Percentiles rank a stretch among this genome's conserved stretches.
Conservation (phyloP, 805 yeast species). For the Myxozyma udenii region DNA sequence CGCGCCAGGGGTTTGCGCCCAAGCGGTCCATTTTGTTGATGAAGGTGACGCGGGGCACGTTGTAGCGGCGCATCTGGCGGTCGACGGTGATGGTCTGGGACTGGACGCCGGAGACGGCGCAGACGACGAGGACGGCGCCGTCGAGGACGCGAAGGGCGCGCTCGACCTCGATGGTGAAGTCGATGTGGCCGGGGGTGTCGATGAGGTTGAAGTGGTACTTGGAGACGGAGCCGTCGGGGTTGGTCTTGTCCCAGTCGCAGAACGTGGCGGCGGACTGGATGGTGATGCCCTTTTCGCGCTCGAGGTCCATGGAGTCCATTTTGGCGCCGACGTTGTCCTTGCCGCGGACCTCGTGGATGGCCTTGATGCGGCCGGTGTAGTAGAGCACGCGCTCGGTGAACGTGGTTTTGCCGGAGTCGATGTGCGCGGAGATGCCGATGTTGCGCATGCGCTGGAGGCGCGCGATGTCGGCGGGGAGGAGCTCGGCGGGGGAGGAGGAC, state of each 20-base stretch:
- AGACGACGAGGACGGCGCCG: constrained; percentile 96
- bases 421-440: constrained; percentile 97
- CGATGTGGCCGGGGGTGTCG: constrained; percentile 99
- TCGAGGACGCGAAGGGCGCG: constrained; percentile 96
- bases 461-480: constrained; percentile 38
- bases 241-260: constrained; percentile 70
- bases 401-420: constrained; percentile 97
- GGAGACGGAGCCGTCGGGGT: constrained; percentile 43
- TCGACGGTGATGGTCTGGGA: constrained; percentile 98
- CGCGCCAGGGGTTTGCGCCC: constrained; percentile 98
- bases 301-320: constrained; percentile 99
- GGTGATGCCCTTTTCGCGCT: constrained; percentile 97
- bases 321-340: constrained; percentile 97
- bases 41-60: constrained; percentile 93
- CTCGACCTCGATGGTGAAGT: constrained; percentile 97
- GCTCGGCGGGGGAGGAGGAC: constrained; percentile 33
- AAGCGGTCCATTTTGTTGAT: constrained; percentile 98
- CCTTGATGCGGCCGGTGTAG: constrained; percentile 95
- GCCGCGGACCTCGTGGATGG: constrained; percentile 89
- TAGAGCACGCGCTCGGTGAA: constrained; percentile 95
- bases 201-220: constrained; percentile 87
- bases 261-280: constrained; percentile 98
- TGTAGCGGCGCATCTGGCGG: constrained; percentile 97
- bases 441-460: constrained; percentile 70
- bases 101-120: constrained; percentile 98